Evolutionary conservation across 2,329 filamentous ascomycete species (phyloP).

Genomic region (Aspergillus fijiensis): DNA sequence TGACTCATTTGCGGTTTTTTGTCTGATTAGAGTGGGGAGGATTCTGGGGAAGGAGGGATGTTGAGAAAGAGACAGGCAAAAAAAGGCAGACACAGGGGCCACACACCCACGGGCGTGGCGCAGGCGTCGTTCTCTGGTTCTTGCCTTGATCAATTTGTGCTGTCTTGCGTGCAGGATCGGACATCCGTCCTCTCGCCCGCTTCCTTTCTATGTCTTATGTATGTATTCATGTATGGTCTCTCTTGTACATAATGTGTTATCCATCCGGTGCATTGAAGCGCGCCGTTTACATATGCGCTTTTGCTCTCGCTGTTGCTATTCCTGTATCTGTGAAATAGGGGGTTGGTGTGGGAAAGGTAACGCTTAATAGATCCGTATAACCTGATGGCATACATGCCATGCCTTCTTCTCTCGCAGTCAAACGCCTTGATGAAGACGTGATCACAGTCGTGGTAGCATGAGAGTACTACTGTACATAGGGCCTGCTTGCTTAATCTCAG

Average conservation of each 20-base stretch:
- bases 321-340: no score
- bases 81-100: not conserved
- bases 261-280: not conserved
- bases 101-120: not conserved
- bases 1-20: not conserved
- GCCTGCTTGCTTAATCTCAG: no score
- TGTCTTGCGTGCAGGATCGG: not conserved
- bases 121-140: not conserved
- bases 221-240: not conserved
- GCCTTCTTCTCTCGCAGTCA: no score
- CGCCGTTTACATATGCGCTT: not conserved
- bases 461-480: no score
- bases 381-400: no score
- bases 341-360: no score
- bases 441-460: no score
- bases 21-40: conserved; percentile 9
- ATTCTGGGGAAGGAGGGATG: not conserved
- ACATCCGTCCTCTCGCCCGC: no score
- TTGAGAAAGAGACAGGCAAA: not conserved
- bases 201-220: not conserved
- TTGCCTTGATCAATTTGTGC: not conserved
- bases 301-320: no score
- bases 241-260: conserved; percentile 10
- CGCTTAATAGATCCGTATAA: no score
- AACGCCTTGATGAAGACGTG: no score